phyloP scores from a whole-genome alignment of 2,329 filamentous ascomycete genomes.

The Fusarium sp. region DNA sequence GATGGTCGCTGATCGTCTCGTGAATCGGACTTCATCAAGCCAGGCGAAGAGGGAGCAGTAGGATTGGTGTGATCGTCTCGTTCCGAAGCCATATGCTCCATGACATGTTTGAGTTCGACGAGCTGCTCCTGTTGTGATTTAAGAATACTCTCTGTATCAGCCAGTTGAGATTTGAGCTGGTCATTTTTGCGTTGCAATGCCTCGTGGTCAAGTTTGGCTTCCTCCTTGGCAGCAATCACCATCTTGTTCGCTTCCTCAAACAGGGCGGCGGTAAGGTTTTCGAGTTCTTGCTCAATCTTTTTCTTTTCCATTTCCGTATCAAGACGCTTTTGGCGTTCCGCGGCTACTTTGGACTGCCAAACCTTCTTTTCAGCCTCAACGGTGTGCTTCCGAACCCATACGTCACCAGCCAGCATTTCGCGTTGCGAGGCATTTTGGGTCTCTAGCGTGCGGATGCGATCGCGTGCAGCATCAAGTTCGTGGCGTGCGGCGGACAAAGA shows the following conservation, averaged over 20 bases:
- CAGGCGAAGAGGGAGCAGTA: constrained; percentile 88
- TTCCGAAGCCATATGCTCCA: constrained; percentile 86
- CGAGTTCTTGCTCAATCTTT: constrained; percentile 91
- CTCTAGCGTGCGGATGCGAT: constrained; percentile 79
- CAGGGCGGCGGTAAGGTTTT: constrained; percentile 90
- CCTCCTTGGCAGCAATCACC: constrained; percentile 90
- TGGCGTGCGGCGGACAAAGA: constrained; percentile 85
- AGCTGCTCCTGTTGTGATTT: constrained; percentile 95
- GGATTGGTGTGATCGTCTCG: constrained; percentile 79
- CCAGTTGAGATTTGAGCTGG: constrained; percentile 86
- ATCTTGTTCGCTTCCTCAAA: constrained; percentile 99
- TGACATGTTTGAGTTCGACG: constrained; percentile 88
- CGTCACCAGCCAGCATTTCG: constrained; percentile 79
- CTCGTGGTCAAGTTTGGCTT: constrained; percentile 88
- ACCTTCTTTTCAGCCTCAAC: constrained; percentile 80
- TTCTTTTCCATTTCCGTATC: constrained; percentile 85
- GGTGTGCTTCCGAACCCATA: constrained; percentile 81
- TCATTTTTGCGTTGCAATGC: constrained; percentile 87
- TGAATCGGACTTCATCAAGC: constrained; percentile 77
- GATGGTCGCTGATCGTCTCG: constrained; percentile 61
- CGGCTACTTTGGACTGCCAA: constrained; percentile 70
- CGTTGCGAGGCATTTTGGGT: constrained; percentile 75
- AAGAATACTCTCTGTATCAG: constrained; percentile 87
- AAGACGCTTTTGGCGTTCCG: constrained; percentile 75
- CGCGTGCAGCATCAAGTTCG: constrained; percentile 82